Evolutionary conservation across 2,329 filamentous ascomycete species (phyloP).

Genomic region (Penicillium verrucosum): DNA sequence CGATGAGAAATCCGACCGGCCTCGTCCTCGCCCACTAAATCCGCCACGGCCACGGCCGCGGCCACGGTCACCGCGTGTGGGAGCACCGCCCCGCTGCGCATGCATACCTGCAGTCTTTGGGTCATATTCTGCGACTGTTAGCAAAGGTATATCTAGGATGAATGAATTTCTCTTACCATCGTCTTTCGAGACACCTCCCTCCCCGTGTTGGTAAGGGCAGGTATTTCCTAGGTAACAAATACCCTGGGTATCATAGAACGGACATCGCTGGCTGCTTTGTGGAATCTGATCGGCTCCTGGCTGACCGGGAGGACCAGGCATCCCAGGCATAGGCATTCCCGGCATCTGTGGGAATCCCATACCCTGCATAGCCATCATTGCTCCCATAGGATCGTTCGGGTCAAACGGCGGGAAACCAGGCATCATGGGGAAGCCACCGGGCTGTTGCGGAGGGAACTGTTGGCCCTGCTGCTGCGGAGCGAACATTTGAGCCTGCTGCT

Average conservation of each 20-base stretch:
- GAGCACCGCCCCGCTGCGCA: constrained; percentile 23
- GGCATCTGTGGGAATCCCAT: constrained; percentile 52
- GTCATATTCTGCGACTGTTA: constrained; percentile 49
- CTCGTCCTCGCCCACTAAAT: constrained; percentile 38
- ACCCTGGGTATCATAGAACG: constrained; percentile 58
- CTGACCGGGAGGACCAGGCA: constrained; percentile 27
- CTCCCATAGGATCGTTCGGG: constrained; percentile 54
- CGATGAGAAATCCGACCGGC: constrained; percentile 53
- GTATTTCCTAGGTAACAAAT: constrained; percentile 55
- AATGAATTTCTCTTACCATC: constrained; percentile 30
- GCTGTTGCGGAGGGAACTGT: constrained; percentile 28
- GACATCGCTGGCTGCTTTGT: constrained; percentile 45
- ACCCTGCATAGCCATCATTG: constrained; percentile 52
- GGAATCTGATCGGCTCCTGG: constrained; percentile 28
- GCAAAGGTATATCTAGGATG: not conserved
- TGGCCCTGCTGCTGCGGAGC: constrained; percentile 21
- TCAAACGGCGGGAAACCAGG: constrained; percentile 53
- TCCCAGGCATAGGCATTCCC: constrained; percentile 45
- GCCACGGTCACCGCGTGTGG: constrained; percentile 34
- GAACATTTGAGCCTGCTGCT: constrained; percentile 26
- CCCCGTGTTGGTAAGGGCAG: constrained; percentile 59
- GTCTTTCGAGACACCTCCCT: constrained; percentile 37
- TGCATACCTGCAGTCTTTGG: constrained; percentile 48
- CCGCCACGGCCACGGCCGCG: constrained; percentile 46
- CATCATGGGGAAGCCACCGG: constrained; percentile 38